A percentile compares a stretch with the other conserved stretches of the same genome.
These are phyloP conservation scores for Kalmanozyma brasiliensis DNA, from an alignment of 1,284 basidiomycete species.

Conservation along the genomic window DNA sequence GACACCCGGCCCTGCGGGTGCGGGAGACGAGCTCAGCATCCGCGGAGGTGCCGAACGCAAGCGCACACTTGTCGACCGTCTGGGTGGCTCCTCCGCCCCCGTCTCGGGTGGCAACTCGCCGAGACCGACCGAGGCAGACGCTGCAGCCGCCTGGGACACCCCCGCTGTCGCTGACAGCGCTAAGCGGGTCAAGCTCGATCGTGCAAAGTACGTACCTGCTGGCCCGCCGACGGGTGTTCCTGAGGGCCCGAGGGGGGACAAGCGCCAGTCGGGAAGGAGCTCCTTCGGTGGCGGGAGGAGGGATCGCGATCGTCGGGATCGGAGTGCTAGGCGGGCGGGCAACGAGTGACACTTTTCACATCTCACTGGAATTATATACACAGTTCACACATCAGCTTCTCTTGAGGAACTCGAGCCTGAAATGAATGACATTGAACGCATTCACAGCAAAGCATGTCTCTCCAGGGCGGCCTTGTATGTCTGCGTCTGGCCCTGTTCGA, in stretches of 20 bases:
- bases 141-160: constrained; percentile 13
- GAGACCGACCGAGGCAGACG: neutral
- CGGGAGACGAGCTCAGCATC: constrained; percentile 19
- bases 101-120: constrained; percentile 17
- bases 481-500: constrained; percentile 25
- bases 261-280: constrained; percentile 8
- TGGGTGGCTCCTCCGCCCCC: constrained; percentile 14
- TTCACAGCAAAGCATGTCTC: constrained; percentile 39
- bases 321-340: constrained; percentile 29
- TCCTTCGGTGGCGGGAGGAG: constrained; percentile 21
- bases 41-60: constrained; percentile 32
- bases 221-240: constrained; percentile 15
- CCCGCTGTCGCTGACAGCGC: constrained; percentile 11
- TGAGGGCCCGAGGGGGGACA: constrained; percentile 19
- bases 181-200: constrained; percentile 36
- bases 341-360: constrained; percentile 13
- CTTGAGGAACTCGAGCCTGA: too few species aligned
- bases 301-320: constrained; percentile 23
- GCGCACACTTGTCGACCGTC: constrained; percentile 34
- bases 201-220: constrained; percentile 25
- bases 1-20: constrained; percentile 14
- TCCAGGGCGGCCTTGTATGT: constrained; percentile 22
- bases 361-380: too few species aligned
- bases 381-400: too few species aligned
- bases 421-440: too few species aligned